Base-by-base conservation (phyloP, 2,329 filamentous ascomycete species). In the Colletotrichum coccodes region DNA sequence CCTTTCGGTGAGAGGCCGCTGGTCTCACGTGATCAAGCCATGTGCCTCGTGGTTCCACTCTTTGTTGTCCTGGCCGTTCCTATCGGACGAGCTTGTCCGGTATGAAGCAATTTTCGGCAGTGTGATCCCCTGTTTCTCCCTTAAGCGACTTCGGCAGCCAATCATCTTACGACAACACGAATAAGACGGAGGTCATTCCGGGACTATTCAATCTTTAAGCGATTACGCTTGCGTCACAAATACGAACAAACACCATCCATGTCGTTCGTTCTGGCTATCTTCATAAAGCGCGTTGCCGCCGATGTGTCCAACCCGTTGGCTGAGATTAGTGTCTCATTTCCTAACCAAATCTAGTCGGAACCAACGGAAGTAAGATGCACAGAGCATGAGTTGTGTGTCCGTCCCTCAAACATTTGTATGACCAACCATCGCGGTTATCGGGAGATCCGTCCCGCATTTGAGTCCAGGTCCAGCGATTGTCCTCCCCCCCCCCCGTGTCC, bases 361-460 rank as follows among this genome's bases (percentile, higher is more conserved):
- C 16, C 8, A 14, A 16, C 14, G 16, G 26, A 49, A n/a, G n/a
- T n/a, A n/a, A n/a, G 18, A 18, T 18, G 12, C 12, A 8, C 28
- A 0, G 3, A 14, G 3, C 8, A 26, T 44, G 18, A 49, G 21
- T 3, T 11, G 5, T 18, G n/a, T 12, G 8, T 16, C 7, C 26
- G 11, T 14, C 30, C 8, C 12, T n/a, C 8, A 23, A 16, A 12
- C n/a, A n/a, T 18, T 26, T 42, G 23, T 11, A 68, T 58, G 60
- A 49, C 40, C 54, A 34, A 28, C 28, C 30, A 21, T 16, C 53
- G 14, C 16, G 36, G 30, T 34, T 54, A 54, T 18, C 47, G 65
- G 53, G 61, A 65, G 21, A 38, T 68, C 26, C 61, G 60, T 54
- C 65, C 54, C 40, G 60, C 54, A 3, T 32, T 34, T 8, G 52